These are phyloP conservation scores for Nigrograna mackinnonii DNA, from an alignment of 2,329 filamentous ascomycete species.

Conservation along the genomic window DNA sequence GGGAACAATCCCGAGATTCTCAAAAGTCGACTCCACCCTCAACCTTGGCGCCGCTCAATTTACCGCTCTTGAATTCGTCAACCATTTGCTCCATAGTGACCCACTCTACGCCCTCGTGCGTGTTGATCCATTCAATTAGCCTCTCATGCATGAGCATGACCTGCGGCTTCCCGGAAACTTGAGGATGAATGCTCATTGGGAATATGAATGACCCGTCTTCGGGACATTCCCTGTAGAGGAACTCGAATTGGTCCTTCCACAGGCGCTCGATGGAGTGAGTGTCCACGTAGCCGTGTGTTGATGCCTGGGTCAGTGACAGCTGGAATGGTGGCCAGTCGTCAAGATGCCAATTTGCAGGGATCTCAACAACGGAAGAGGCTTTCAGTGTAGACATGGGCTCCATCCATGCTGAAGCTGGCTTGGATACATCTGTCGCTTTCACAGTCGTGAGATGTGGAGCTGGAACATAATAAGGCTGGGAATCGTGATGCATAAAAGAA, in stretches of 20 bases:
- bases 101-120: constrained; percentile 50
- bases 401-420: constrained; percentile 43
- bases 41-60: constrained; percentile 33
- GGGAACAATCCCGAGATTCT: no score
- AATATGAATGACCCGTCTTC: constrained; percentile 51
- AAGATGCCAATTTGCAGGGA: constrained; percentile 54
- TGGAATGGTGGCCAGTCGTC: constrained; percentile 53
- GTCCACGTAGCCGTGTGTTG: constrained; percentile 54
- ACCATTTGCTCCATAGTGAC: constrained; percentile 41
- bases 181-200: constrained; percentile 52
- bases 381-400: constrained; percentile 36
- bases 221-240: constrained; percentile 44
- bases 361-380: constrained; percentile 44
- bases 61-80: constrained; percentile 39
- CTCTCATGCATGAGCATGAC: constrained; percentile 52
- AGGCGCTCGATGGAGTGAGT: constrained; percentile 45
- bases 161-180: constrained; percentile 53
- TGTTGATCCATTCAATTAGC: constrained; percentile 51
- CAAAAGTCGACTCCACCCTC: constrained; percentile 32
- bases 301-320: constrained; percentile 52
- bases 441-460: constrained; percentile 47
- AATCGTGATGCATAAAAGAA: constrained; percentile 54
- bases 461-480: constrained; percentile 44
- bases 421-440: constrained; percentile 32
- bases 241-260: constrained; percentile 54